Evolutionary conservation across 352 stramenopile genomes (phyloP).

Genomic region (Globisporangium yorkense): DNA sequence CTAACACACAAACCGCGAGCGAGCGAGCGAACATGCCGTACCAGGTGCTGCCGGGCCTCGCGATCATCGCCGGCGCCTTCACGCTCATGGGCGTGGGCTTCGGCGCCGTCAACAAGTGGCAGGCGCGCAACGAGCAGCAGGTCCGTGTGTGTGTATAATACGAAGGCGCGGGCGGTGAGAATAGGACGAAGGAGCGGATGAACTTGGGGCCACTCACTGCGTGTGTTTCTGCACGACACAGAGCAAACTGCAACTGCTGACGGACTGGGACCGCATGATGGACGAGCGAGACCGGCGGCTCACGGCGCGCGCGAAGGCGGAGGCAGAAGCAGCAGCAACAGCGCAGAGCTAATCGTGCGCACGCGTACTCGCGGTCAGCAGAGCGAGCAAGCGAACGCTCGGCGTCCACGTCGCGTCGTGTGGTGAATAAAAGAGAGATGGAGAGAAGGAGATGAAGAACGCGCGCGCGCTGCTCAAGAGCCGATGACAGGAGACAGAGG

Average conservation of each 20-base stretch:
- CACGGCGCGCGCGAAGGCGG: conserved; percentile 31
- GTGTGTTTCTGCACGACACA: conserved; percentile 10
- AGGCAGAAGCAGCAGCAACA: conserved; percentile 8
- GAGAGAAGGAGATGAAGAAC: too few species aligned
- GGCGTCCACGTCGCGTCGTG: too few species aligned
- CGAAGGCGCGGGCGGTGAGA: too few species aligned
- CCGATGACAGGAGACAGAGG: neutral
- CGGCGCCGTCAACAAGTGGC: conserved; percentile 68
- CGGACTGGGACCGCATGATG: conserved; percentile 81
- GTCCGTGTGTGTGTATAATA: conserved; percentile 18
- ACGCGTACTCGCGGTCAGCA: neutral
- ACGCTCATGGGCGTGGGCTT: conserved; percentile 74
- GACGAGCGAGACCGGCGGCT: conserved; percentile 72
- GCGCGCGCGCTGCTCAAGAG: too few species aligned
- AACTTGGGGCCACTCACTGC: neutral
- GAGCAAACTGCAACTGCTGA: conserved; percentile 75
- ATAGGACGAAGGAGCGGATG: too few species aligned
- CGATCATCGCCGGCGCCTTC: conserved; percentile 70
- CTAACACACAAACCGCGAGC: conserved; percentile 1
- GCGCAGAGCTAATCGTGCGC: conserved; percentile 6
- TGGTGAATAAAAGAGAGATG: too few species aligned
- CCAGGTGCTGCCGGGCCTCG: conserved; percentile 77
- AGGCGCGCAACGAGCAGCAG: conserved; percentile 65
- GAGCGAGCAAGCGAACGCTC: too few species aligned
- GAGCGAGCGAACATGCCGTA: conserved; percentile 62